Evolutionary conservation across 768 basidiomycete species (phyloP), one percentile per base, ranked within the genome.

Genomic region (Pholiota molesta): DNA sequence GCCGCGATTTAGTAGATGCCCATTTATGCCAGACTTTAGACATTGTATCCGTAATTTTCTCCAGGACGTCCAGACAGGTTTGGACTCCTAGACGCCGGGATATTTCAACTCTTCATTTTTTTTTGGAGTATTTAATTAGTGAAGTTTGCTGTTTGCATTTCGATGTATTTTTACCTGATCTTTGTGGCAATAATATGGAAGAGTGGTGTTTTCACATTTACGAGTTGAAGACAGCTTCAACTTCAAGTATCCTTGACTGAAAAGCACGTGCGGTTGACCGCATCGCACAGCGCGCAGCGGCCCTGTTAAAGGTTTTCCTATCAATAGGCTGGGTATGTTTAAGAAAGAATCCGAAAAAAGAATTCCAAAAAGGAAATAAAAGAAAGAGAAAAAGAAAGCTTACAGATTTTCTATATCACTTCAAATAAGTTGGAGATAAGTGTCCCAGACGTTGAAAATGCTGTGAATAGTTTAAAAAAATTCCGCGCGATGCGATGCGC

Each of bases 121-220:
- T 39, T 42, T n/a, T 23, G 52, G 42, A 45, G 21, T 58, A 35
- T 21, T 52, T 51, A 37, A 29, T 31, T 26, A 52, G 57, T 39
- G 37, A 66, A 55, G 55, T 66, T 54, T 55, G 56, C 60, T 67
- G 59, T 62, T 62, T 65, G 61, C 60, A 51, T 61, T 65, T 64
- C 62, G 58, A 55, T 69, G 66, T 64, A 67, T 64, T 62, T 59
- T 62, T 67, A 64, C 63, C 63, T 65, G 54, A 54, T 63, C 60
- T 60, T 59, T 51, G 68, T 67, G 65, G 64, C 66, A 67, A 63
- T 62, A 64, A 49, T n/a, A 63, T 60, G 26, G 60, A 63, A 61
- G 61, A 65, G 65, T 65, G 62, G 68, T 66, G 64, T 60, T 69
- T 67, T 62, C 66, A 63, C 56, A 52, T 29, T 52, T 9, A 21